Base-by-base conservation (phyloP, 2,329 filamentous ascomycete genomes). In the Chaetomium globosum region DNA sequence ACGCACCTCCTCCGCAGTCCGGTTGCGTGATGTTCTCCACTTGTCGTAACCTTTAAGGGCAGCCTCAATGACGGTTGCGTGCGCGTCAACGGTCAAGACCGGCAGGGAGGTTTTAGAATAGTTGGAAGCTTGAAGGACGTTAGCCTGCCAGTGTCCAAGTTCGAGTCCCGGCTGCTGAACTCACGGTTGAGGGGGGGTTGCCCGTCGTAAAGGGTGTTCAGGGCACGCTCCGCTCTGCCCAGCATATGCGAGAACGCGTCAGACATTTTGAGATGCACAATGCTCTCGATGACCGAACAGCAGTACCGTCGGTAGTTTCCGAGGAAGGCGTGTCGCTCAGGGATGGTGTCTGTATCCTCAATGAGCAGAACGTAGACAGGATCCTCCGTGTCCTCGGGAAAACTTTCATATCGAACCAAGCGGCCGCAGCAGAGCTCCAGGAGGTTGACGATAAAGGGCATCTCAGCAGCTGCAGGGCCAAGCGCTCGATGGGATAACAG, bases 221-320 rank as follows among this genome's bases (percentile, higher is more conserved):
- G 79, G 57, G 91, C 84, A 52, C 84, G 83, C 68, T 95, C 90
- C 30, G 93, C 90, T 71, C 90, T 87, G 19, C 83, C 82, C n/a
- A 99, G 84, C 59, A 98, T 93, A 76, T 97, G 91, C 49, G 88
- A 86, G 69, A 98, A 88, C 0, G 94, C 94, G 67, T 97, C 93
- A 59, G 90, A 86, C 2, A 93, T 87, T 71, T 92, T 90, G 70
- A 91, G 85, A 69, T 91, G 85, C 26, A 96, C 92, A 68, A 98
- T 92, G 19, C 85, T 85, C 77, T 98, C 94, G 63, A 99, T 92
- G 30, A 97, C 86, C 66, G 91, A 89, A 3, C 89, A 88, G 75
- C 93, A 95, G 73, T 97, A 98, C 65, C 95, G 86, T 48, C 95
- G 85, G 76, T 99, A 99, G 74, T 99, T 98, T 4, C 94, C 93